Percentiles rank a stretch among this genome's conserved stretches.
Conservation (phyloP, 139 green algal genomes). For the Zygnema cylindricum region DNA sequence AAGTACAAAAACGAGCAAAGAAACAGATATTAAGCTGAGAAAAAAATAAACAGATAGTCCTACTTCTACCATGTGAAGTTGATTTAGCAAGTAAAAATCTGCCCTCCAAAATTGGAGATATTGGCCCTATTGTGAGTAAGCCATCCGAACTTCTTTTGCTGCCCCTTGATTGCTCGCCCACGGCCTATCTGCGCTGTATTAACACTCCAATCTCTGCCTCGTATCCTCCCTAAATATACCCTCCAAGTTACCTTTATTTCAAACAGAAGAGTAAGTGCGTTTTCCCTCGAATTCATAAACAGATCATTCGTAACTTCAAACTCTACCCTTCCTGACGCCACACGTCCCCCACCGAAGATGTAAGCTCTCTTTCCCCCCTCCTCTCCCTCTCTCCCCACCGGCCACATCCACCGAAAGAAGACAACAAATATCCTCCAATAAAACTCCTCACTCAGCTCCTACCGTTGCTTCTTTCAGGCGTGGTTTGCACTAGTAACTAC, state of each 20-base stretch:
- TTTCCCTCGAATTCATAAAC: no score
- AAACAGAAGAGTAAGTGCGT: no score
- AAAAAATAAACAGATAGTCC: neutral
- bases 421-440: neutral
- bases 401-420: neutral
- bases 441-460: neutral
- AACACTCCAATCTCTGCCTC: no score
- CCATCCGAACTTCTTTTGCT: neutral
- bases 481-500: neutral
- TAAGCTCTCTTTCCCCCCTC: neutral
- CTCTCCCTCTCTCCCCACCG: neutral
- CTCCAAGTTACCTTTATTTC: no score
- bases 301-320: no score
- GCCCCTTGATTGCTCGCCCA: neutral
- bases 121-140: no score
- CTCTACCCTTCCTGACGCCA: no score
- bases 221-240: no score
- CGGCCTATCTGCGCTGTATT: neutral
- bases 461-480: neutral
- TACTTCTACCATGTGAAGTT: neutral
- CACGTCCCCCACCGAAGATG: no score
- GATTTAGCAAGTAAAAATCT: neutral
- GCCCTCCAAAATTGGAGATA: no score
- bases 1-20: neutral
- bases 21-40: neutral